Conservation (phyloP, 169 alveolate species). For the Plasmodium malariae region DNA sequence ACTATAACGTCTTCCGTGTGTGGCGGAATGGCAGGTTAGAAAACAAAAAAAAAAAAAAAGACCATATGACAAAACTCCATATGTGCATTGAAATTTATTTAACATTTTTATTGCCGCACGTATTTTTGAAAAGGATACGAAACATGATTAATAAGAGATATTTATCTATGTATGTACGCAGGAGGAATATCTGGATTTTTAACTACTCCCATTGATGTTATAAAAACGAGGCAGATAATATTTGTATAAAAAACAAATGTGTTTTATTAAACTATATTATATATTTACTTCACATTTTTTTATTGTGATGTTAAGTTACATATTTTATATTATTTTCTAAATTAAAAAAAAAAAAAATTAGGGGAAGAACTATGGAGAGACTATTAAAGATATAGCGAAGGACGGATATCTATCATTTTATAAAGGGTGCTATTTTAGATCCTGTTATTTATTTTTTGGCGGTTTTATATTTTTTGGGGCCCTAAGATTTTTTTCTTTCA, state of each 20-base stretch:
- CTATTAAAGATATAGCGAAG: conserved; percentile 30
- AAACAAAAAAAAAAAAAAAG: not conserved
- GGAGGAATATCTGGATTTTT: conserved; percentile 96
- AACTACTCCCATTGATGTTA: conserved; percentile 97
- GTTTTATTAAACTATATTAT: not conserved
- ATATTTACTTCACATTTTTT: not conserved
- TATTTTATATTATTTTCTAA: not conserved
- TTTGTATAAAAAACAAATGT: no score
- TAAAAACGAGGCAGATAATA: conserved; percentile 96
- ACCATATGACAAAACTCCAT: not conserved
- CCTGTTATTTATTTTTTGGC: conserved; percentile 58
- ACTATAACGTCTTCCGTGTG: conserved; percentile 31
- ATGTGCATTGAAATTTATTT: not conserved
- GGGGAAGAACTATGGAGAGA: conserved; percentile 41
- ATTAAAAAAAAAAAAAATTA: conserved; percentile 16
- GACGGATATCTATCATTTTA: conserved; percentile 60
- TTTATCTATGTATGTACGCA: conserved; percentile 25
- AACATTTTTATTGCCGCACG: conserved; percentile 74
- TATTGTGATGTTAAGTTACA: not conserved
- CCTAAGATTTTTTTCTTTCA: conserved; percentile 56
- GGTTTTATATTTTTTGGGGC: conserved; percentile 63
- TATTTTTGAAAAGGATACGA: no score
- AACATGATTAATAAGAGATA: not conserved
- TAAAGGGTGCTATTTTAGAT: conserved; percentile 49
- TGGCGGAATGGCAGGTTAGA: conserved; percentile 63